Evolutionary conservation across 768 basidiomycete genomes (phyloP).

Genomic region (Auriscalpium microsporum): DNA sequence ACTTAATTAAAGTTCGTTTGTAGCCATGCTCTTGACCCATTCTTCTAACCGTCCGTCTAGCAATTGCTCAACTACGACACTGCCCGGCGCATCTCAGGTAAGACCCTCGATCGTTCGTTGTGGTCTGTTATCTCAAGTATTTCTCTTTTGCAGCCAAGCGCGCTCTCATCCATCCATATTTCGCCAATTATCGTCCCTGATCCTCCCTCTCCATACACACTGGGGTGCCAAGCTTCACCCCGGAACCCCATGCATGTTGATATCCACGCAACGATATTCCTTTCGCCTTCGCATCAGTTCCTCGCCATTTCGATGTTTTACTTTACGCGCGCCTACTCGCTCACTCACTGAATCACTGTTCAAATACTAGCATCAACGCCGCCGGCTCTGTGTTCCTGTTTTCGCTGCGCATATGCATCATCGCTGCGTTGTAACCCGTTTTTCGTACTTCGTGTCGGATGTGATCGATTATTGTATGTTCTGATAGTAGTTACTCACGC

Average conservation of each 20-base stretch:
- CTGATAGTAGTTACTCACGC: background rate
- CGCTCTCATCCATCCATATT: constrained; percentile 41
- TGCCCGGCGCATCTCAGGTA: constrained; percentile 87
- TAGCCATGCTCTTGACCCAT: background rate
- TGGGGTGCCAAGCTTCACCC: background rate
- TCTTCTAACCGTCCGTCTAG: constrained; percentile 11
- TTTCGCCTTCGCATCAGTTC: background rate
- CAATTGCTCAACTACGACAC: constrained; percentile 71
- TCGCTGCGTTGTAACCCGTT: too few species aligned
- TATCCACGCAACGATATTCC: background rate
- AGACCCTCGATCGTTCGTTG: constrained; percentile 17
- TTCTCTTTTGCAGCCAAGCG: constrained; percentile 41
- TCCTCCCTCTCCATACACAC: background rate
- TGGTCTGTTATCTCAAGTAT: background rate
- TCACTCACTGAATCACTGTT: background rate
- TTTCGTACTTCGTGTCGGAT: too few species aligned
- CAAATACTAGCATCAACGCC: background rate
- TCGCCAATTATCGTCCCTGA: constrained; percentile 34
- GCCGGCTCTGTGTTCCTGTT: background rate
- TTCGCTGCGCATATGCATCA: background rate
- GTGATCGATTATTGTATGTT: background rate
- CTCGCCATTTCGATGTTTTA: background rate
- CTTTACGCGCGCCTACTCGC: background rate
- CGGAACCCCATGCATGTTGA: background rate
- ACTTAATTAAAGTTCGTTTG: constrained; percentile 55